phyloP scores from a whole-genome alignment of 768 basidiomycete genomes.

The Russula sp. region DNA sequence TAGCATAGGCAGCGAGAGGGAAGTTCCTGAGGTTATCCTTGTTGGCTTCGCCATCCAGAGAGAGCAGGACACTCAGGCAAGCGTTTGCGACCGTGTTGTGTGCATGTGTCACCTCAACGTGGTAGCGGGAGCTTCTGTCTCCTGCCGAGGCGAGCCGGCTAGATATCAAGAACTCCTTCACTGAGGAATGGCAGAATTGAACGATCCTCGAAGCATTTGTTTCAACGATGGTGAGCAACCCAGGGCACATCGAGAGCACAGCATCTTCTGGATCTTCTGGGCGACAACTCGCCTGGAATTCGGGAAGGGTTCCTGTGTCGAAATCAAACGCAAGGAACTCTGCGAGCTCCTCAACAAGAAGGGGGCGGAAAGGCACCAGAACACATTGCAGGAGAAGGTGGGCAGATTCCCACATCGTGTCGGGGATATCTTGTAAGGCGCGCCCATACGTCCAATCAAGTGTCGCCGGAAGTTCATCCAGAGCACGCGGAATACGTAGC shows the following conservation, averaged over 20 bases:
- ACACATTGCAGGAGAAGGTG: neutral
- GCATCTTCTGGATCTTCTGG: neutral
- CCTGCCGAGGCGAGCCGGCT: neutral
- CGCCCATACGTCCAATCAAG: neutral
- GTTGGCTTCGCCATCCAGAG: neutral
- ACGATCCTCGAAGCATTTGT: neutral
- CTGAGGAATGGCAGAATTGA: neutral
- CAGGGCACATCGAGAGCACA: neutral
- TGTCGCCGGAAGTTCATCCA: neutral
- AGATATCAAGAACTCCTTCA: neutral
- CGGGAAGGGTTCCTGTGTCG: neutral
- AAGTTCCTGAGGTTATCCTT: neutral
- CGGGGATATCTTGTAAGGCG: neutral
- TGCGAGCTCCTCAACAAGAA: neutral
- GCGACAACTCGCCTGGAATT: neutral
- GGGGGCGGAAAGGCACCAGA: neutral
- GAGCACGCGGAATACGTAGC: neutral
- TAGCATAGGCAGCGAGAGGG: neutral
- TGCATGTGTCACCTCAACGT: neutral
- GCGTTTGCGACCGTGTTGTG: neutral
- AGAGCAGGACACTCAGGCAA: neutral
- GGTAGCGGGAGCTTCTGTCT: neutral
- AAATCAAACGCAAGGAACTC: neutral
- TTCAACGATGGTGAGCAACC: neutral
- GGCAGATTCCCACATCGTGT: neutral